Percentiles rank a stretch among this genome's conserved stretches.
phyloP scores from a whole-genome alignment of 352 stramenopile genomes.

The Phytophthora capsici region DNA sequence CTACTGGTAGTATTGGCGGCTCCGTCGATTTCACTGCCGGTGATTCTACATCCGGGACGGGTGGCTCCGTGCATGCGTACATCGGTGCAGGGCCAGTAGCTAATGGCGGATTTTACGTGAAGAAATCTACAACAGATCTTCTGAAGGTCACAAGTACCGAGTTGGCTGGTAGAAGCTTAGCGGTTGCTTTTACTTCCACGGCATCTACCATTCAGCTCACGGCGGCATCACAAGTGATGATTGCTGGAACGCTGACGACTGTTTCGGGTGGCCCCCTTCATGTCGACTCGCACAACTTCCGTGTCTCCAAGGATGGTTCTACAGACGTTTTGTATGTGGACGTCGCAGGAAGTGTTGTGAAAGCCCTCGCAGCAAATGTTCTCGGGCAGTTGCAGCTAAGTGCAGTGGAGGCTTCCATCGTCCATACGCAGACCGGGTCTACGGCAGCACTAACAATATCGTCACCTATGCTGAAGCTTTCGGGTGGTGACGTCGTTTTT shows the following conservation, averaged over 20 bases:
- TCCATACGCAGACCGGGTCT: conserved; percentile 31
- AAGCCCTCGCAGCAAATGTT: conserved; percentile 30
- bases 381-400: conserved; percentile 39
- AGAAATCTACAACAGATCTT: conserved; percentile 42
- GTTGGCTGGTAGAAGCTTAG: conserved; percentile 41
- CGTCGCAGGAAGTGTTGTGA: conserved; percentile 28
- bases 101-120: conserved; percentile 49
- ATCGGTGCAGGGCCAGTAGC: conserved; percentile 31
- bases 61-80: conserved; percentile 52
- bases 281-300: conserved; percentile 57
- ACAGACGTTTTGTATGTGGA: conserved; percentile 46
- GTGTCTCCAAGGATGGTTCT: conserved; percentile 33
- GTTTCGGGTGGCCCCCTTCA: conserved; percentile 51
- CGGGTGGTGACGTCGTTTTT: conserved; percentile 37
- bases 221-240: conserved; percentile 44
- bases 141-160: conserved; percentile 43
- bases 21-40: conserved; percentile 51
- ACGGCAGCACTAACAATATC: conserved; percentile 44
- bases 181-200: conserved; percentile 51
- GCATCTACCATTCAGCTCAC: conserved; percentile 50
- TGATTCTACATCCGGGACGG: conserved; percentile 38
- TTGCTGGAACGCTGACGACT: conserved; percentile 50
- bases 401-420: conserved; percentile 34
- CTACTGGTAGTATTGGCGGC: conserved; percentile 46
- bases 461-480: conserved; percentile 46